Evolutionary conservation across 495 filamentous ascomycete genomes (phyloP).

Genomic region (Tuber calosporum): DNA sequence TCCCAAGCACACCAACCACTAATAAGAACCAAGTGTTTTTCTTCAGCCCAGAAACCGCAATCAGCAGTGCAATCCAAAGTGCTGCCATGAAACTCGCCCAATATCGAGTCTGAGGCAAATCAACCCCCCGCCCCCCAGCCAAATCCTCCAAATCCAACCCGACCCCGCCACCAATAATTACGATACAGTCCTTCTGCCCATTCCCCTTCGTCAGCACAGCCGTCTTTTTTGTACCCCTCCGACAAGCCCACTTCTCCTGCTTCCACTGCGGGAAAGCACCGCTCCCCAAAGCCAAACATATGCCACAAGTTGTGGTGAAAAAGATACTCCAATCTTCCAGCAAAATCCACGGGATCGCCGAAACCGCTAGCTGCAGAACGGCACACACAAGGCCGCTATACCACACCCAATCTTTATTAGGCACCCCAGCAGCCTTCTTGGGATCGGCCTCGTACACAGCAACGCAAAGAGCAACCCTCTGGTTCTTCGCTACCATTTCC

Average conservation of each 20-base stretch:
- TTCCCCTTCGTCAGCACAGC: constrained; percentile 47
- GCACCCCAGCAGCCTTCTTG: constrained; percentile 9
- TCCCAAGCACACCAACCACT: constrained; percentile 44
- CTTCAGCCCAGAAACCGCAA: constrained; percentile 41
- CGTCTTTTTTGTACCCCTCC: constrained; percentile 37
- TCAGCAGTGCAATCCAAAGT: constrained; percentile 44
- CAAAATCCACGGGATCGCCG: constrained; percentile 46
- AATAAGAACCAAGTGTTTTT: constrained; percentile 45
- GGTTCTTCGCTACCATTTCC: neutral
- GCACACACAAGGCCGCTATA: constrained; percentile 42
- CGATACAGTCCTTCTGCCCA: constrained; percentile 46
- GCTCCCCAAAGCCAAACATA: constrained; percentile 41
- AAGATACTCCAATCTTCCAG: constrained; percentile 47
- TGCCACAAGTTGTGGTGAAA: constrained; percentile 46
- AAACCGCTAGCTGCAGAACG: constrained; percentile 47
- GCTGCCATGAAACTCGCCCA: constrained; percentile 26
- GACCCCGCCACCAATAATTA: constrained; percentile 43
- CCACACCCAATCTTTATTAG: constrained; percentile 40
- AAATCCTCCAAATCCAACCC: constrained; percentile 50
- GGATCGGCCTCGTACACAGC: constrained; percentile 24
- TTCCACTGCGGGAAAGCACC: constrained; percentile 48
- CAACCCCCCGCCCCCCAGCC: constrained; percentile 34
- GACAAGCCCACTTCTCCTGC: constrained; percentile 50
- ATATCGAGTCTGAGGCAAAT: neutral
- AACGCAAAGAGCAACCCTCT: constrained; percentile 21